Base-by-base conservation (phyloP, 1,284 basidiomycete species). In the Leccinum angustisporum region DNA sequence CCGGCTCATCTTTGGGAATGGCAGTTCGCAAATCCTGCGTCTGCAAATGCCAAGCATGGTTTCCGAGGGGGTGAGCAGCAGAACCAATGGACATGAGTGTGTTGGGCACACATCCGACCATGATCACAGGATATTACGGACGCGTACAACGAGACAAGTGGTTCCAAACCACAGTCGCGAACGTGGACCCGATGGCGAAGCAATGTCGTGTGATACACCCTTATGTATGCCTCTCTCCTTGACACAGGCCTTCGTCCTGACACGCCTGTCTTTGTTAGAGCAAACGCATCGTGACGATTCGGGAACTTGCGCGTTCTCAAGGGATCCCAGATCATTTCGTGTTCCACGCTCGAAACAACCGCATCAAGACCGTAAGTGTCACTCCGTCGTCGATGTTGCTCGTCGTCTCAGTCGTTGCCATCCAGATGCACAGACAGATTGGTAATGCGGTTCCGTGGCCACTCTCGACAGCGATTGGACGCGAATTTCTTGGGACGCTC, bases 391-490 rank as follows among this genome's bases (percentile, higher is more conserved):
- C 21, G 1, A 46, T 13, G 10, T 46, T 40, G 16, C 38, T 48
- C 46, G 13, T 14, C 13, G 21, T 50, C 25, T 51, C 50, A 27
- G 50, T 51, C 50, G 1, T 27, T 51, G 14, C 50, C 2, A 27
- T 13, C n/a, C 18, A 90, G 88, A 87, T 91, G 79, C 88, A 90
- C 64, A 79, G 86, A 38, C 87, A 90, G 65, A 91, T 92, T 63
- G 90, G 90, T 16, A 92, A 92, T 65, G 88, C 88, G 0, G 87
- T 91, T 1, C 84, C 90, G 1, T 82, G 85, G 78, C 87, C 79
- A 4, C 74, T 92, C 13, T 81, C 81, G 11, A 72, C 73, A 31
- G 90, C 90, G 0, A 75, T 92, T 5, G 90, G 87, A 30, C 77
- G 82, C 21, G 82, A 88, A 67, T 77, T 92, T 38, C 74, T 80